These are phyloP conservation scores for Scheffersomyces stambukii DNA, from an alignment of 1,139 yeast species.

Conservation along the genomic window DNA sequence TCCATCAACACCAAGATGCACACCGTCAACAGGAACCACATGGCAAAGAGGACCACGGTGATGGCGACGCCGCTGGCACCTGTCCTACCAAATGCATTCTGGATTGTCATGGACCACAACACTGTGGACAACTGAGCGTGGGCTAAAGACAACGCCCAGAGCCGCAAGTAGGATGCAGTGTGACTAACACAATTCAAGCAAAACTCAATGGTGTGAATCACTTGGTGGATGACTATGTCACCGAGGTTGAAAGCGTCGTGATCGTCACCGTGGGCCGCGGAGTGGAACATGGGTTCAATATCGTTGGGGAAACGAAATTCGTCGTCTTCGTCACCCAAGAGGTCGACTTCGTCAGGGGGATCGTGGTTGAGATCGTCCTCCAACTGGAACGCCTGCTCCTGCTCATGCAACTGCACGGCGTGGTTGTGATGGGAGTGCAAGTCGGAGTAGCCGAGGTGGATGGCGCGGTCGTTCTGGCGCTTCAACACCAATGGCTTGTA, in stretches of 20 bases:
- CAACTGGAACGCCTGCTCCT: constrained; percentile 27
- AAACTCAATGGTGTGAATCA: constrained; percentile 96
- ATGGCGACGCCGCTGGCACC: constrained; percentile 68
- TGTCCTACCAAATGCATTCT: constrained; percentile 65
- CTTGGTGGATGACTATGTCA: constrained; percentile 95
- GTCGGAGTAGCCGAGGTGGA: constrained; percentile 33
- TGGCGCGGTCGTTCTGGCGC: constrained; percentile 30
- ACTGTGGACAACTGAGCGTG: constrained; percentile 95
- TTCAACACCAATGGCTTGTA: constrained; percentile 79
- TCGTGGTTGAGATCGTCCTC: constrained; percentile 21
- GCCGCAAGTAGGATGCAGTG: constrained; percentile 92
- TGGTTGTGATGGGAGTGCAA: constrained; percentile 32
- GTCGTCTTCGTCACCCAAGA: constrained; percentile 20
- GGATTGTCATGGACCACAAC: constrained; percentile 93
- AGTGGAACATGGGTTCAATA: constrained; percentile 39
- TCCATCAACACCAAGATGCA: constrained; percentile 94
- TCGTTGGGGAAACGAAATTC: constrained; percentile 42
- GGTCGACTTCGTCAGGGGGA: constrained; percentile 18
- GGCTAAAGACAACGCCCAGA: constrained; percentile 97
- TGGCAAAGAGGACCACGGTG: constrained; percentile 77
- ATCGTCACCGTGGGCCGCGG: constrained; percentile 30
- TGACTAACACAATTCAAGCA: constrained; percentile 97
- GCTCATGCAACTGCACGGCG: constrained; percentile 30
- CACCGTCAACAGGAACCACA: constrained; percentile 93
- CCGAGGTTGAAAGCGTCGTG: constrained; percentile 68